Conservation (phyloP, 2,329 filamentous ascomycete genomes). For the Scolecobasidium constrictum region DNA sequence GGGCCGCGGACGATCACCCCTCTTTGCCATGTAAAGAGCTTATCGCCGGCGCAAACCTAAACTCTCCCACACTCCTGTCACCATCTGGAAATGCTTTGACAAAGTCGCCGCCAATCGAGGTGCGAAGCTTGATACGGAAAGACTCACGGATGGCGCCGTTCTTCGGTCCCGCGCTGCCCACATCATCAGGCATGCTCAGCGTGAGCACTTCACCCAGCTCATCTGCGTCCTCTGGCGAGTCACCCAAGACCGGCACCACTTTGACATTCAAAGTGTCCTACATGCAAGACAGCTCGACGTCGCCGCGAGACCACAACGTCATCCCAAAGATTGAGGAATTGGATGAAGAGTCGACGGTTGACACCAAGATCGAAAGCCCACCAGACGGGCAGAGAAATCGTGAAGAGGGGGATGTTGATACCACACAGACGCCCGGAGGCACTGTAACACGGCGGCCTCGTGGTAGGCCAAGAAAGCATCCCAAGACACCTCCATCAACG, state of each 20-base stretch:
- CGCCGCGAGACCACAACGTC: conserved; percentile 23
- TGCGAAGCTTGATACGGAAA: conserved; percentile 1
- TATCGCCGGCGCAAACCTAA: too few species aligned
- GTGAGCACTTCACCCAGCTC: conserved; percentile 21
- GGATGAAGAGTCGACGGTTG: conserved; percentile 27
- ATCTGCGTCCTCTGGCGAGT: conserved; percentile 25
- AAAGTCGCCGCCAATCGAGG: not conserved
- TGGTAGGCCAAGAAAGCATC: conserved; percentile 74
- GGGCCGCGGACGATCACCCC: conserved; percentile 6
- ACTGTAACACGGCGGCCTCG: conserved; percentile 37
- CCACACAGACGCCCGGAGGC: conserved; percentile 22
- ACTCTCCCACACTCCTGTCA: not conserved
- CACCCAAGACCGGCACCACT: conserved; percentile 24
- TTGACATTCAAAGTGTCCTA: conserved; percentile 22
- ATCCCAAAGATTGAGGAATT: conserved; percentile 45
- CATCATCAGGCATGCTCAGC: conserved; percentile 1
- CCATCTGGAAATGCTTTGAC: not conserved
- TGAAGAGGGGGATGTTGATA: conserved; percentile 15
- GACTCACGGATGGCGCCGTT: conserved; percentile 5
- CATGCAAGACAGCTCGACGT: conserved; percentile 16
- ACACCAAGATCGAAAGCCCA: conserved; percentile 13
- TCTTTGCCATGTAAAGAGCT: not conserved
- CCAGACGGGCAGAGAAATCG: conserved; percentile 3
- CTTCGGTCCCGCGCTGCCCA: conserved; percentile 4
- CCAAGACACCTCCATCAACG: conserved; percentile 43